phyloP scores from a whole-genome alignment of 768 basidiomycete genomes.

The Macrolepiota fuliginosa region DNA sequence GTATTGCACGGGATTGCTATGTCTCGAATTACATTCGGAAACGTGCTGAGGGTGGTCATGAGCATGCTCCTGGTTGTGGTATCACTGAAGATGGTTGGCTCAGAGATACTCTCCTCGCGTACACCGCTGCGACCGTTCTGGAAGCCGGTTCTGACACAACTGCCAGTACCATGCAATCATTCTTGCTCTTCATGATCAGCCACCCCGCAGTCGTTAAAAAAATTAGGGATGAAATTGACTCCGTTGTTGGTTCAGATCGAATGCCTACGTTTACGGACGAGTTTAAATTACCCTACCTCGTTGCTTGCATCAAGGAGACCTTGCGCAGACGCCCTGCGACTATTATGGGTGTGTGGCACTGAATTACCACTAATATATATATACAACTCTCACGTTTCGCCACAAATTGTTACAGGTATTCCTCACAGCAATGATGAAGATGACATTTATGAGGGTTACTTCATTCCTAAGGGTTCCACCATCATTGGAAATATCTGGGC shows the following conservation, averaged over 20 bases:
- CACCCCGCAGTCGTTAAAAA: slow-evolving; percentile 21
- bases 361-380: neutral
- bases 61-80: slow-evolving; percentile 23
- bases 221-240: slow-evolving; percentile 27
- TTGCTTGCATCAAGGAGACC: slow-evolving; percentile 24
- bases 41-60: slow-evolving; percentile 21
- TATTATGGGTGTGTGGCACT: slow-evolving; percentile 17
- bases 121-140: slow-evolving; percentile 25
- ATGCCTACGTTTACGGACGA: slow-evolving; percentile 26
- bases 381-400: neutral
- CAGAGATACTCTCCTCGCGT: slow-evolving; percentile 25
- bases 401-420: slow-evolving; percentile 11
- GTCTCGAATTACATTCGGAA: slow-evolving; percentile 21
- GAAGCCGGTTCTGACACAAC: slow-evolving; percentile 30
- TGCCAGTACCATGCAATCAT: slow-evolving; percentile 22
- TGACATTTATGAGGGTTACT: slow-evolving; percentile 12
- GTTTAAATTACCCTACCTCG: slow-evolving; percentile 19
- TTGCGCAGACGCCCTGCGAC: slow-evolving; percentile 21
- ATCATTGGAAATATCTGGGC: slow-evolving; percentile 22
- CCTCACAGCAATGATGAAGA: slow-evolving; percentile 19
- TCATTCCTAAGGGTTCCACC: slow-evolving; percentile 19
- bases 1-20: slow-evolving; percentile 19
- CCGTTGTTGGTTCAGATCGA: slow-evolving; percentile 22
- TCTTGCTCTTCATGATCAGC: slow-evolving; percentile 26
- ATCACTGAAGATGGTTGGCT: slow-evolving; percentile 27